phyloP scores from a whole-genome alignment of 768 basidiomycete genomes.

The Cubamyces sp. region DNA sequence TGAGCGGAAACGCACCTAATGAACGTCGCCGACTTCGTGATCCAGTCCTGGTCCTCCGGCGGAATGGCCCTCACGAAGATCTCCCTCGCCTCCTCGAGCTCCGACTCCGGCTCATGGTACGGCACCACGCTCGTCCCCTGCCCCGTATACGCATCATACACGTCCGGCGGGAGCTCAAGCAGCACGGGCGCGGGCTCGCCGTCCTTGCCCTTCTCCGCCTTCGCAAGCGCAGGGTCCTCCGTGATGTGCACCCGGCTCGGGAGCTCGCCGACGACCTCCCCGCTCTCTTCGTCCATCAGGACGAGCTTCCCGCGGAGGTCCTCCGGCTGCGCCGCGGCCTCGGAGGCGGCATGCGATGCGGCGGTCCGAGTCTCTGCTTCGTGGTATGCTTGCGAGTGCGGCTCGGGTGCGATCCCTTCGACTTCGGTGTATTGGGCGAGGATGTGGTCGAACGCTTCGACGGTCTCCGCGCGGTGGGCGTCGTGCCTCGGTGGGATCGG shows the following conservation, averaged over 20 bases:
- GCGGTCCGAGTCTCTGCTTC: too few relatives aligned
- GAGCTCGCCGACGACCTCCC: slow-evolving; percentile 72
- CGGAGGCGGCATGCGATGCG: not conserved
- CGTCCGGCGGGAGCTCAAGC: slow-evolving; percentile 65
- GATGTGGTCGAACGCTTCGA: slow-evolving; percentile 68
- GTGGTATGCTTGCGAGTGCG: slow-evolving; percentile 1
- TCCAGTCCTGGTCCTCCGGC: slow-evolving; percentile 71
- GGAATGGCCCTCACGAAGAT: slow-evolving; percentile 66
- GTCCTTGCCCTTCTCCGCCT: slow-evolving; percentile 41
- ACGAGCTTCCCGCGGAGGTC: slow-evolving; percentile 58
- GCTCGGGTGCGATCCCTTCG: slow-evolving; percentile 29
- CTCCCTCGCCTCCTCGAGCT: slow-evolving; percentile 43
- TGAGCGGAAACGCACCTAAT: slow-evolving; percentile 52
- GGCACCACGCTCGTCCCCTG: slow-evolving; percentile 23
- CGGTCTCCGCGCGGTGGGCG: slow-evolving; percentile 51
- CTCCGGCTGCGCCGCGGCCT: not conserved
- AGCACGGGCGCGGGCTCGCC: slow-evolving; percentile 52
- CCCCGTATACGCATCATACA: slow-evolving; percentile 36
- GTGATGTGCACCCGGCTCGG: slow-evolving; percentile 57
- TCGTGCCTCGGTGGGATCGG: slow-evolving; percentile 34
- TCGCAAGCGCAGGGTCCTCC: slow-evolving; percentile 58
- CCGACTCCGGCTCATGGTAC: slow-evolving; percentile 18
- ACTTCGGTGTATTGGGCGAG: slow-evolving; percentile 66
- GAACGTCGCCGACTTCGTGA: slow-evolving; percentile 59
- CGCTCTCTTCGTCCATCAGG: slow-evolving; percentile 71